phyloP scores from a whole-genome alignment of 805 yeast genomes.

The Myxozyma melibiosi region DNA sequence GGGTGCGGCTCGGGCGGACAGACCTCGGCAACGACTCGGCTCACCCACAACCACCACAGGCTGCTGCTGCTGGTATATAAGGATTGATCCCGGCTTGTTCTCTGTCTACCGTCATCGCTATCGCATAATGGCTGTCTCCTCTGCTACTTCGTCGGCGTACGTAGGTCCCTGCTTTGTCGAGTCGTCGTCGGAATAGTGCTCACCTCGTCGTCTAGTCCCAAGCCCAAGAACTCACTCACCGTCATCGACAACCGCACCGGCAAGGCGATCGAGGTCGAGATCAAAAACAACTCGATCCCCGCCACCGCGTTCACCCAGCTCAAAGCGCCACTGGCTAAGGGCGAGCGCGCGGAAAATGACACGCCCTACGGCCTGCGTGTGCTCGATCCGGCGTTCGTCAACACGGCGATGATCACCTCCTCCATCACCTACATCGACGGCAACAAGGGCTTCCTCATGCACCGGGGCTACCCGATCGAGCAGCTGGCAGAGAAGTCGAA shows the following conservation, averaged over 20 bases:
- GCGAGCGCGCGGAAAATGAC: constrained; percentile 29
- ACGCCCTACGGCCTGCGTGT: constrained; percentile 32
- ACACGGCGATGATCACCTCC: constrained; percentile 33
- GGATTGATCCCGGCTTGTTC: no score
- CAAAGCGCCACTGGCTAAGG: constrained; percentile 23
- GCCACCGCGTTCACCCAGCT: constrained; percentile 31
- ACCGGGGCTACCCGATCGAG: constrained; percentile 33
- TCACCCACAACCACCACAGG: neutral
- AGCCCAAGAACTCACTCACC: constrained; percentile 24
- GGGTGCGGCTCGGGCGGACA: constrained; percentile 10
- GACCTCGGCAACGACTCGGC: neutral
- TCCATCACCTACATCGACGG: constrained; percentile 32
- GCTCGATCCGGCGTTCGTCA: constrained; percentile 30
- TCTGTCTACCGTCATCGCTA: no score
- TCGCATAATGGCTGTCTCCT: constrained; percentile 5
- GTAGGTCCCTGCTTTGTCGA: neutral
- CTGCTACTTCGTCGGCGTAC: neutral
- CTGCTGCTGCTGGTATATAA: neutral
- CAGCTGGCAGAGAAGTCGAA: constrained; percentile 31
- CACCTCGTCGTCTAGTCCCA: constrained; percentile 4
- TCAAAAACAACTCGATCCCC: constrained; percentile 30
- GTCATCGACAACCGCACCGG: constrained; percentile 34
- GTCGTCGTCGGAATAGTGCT: neutral
- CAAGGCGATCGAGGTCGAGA: constrained; percentile 24
- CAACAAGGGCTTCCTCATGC: constrained; percentile 32